phyloP scores from a whole-genome alignment of 257 asterid species.

The Nicotiana attenuata region DNA sequence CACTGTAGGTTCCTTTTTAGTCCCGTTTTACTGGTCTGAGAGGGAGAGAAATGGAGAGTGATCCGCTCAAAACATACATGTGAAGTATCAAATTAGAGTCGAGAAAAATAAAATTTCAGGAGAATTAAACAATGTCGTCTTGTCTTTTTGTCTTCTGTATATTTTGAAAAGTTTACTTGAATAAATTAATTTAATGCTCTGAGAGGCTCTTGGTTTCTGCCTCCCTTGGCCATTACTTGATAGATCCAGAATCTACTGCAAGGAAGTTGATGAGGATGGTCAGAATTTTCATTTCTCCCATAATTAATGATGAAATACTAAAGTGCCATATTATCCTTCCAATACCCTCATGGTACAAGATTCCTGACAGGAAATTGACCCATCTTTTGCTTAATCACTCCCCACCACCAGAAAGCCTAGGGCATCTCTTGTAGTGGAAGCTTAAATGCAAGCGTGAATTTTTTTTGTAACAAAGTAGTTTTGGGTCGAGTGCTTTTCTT shows the following conservation, averaged over 20 bases:
- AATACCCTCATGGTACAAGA: neutral
- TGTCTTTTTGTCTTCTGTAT: neutral
- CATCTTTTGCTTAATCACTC: neutral
- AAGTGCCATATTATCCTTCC: neutral
- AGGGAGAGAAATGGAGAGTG: neutral
- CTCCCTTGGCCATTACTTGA: neutral
- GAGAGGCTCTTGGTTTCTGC: neutral
- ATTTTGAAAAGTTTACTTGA: neutral
- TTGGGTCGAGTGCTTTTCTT: neutral
- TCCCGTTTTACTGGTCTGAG: neutral
- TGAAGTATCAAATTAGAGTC: neutral
- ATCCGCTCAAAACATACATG: neutral
- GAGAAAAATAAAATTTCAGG: neutral
- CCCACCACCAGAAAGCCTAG: neutral
- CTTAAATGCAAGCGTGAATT: neutral
- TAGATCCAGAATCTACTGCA: neutral
- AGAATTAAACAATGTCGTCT: neutral
- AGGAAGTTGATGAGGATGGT: neutral
- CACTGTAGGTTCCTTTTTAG: neutral
- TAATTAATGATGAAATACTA: neutral
- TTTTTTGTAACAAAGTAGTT: neutral
- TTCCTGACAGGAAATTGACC: neutral
- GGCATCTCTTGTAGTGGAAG: neutral
- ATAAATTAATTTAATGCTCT: neutral
- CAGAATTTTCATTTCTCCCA: neutral